Evolutionary conservation across 1,139 yeast species (phyloP).

Genomic region (Candida sp.): DNA sequence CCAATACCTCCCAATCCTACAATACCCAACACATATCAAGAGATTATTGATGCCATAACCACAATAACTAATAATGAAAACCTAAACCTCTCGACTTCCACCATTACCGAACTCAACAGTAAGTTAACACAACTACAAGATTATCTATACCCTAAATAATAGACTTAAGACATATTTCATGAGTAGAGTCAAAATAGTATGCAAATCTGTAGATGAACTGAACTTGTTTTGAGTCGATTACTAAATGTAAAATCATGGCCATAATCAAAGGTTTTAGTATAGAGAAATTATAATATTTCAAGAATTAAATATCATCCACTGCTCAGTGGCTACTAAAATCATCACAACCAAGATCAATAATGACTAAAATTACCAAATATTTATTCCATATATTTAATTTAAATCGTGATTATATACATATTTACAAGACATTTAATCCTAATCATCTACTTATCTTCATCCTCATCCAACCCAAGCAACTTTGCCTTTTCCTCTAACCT

Average conservation of each 20-base stretch:
- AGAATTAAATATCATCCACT: too few species aligned
- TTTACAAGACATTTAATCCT: constrained; percentile 1
- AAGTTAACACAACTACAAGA: constrained; percentile 18
- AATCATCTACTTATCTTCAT: constrained; percentile 11
- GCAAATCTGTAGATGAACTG: too few species aligned
- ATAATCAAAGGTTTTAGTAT: too few species aligned
- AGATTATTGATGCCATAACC: constrained; percentile 16
- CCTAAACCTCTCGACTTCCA: constrained; percentile 18
- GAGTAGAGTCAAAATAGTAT: too few species aligned
- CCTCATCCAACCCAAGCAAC: constrained; percentile 57
- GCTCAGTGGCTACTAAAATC: too few species aligned
- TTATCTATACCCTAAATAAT: constrained; percentile 1
- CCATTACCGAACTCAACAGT: constrained; percentile 24
- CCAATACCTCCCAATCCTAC: background rate
- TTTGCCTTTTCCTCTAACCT: constrained; percentile 71
- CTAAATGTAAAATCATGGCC: too few species aligned
- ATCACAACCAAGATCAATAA: too few species aligned
- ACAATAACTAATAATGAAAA: constrained; percentile 20
- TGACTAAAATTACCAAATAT: too few species aligned
- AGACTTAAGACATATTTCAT: too few species aligned
- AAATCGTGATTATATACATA: background rate
- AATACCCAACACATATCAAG: constrained; percentile 11
- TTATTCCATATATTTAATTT: background rate
- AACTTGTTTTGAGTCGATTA: too few species aligned
- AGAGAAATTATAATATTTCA: too few species aligned